Evolutionary conservation across 2,329 filamentous ascomycete genomes (phyloP).

Genomic region (Fusarium nanum): DNA sequence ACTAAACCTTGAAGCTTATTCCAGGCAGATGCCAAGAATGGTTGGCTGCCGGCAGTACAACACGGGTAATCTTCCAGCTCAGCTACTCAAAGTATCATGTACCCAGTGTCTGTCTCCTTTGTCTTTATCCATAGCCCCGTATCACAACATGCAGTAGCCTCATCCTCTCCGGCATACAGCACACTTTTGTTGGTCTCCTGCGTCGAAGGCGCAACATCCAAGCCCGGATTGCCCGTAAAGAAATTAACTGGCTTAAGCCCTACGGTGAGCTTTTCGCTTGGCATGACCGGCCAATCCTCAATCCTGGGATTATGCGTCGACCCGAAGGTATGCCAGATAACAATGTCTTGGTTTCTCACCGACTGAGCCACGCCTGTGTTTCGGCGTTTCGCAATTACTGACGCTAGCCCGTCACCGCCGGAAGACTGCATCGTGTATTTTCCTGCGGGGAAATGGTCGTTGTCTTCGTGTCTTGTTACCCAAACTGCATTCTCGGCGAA

Average conservation of each 20-base stretch:
- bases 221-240: constrained; percentile 61
- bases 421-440: constrained; percentile 61
- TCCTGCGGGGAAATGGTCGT: constrained; percentile 58
- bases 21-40: not conserved
- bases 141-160: not conserved
- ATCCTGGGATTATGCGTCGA: constrained; percentile 73
- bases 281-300: constrained; percentile 78
- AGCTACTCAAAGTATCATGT: not conserved
- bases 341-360: constrained; percentile 62
- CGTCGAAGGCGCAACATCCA: constrained; percentile 60
- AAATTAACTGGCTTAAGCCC: constrained; percentile 66
- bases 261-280: constrained; percentile 66
- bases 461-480: constrained; percentile 58
- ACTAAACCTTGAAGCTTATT: not conserved
- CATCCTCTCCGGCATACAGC: constrained; percentile 8
- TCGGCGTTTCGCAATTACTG: constrained; percentile 44
- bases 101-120: not conserved
- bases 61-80: not conserved
- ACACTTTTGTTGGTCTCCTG: constrained; percentile 53
- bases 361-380: constrained; percentile 50
- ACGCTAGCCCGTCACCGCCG: constrained; percentile 53
- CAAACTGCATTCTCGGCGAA: constrained; percentile 59
- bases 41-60: not conserved
- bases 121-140: not conserved
- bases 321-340: constrained; percentile 69